Base-by-base conservation (phyloP, 805 yeast genomes). In the Ogataea zsoltii region DNA sequence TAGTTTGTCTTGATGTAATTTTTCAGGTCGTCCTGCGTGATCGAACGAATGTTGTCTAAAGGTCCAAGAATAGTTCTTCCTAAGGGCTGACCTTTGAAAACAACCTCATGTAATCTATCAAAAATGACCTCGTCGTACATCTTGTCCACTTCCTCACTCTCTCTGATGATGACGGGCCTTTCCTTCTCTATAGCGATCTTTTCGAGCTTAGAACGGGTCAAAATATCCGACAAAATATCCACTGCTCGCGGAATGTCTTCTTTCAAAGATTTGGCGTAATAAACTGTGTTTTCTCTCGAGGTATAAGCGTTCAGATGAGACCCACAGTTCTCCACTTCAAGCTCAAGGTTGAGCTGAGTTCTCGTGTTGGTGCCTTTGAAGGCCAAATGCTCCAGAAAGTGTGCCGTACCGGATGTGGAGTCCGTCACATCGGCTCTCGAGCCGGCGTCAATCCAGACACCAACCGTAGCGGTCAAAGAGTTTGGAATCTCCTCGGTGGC, bases 271-370 rank as follows among this genome's bases (percentile, higher is more conserved):
- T 89, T 90, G 39, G 98, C 96, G 67, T 90, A 94, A 67, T 91
- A 94, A 7, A 92, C 99, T 1, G 99, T 94, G 68, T 90, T 91
- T 63, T 94, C 99, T 61, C 99, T 80, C 16, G 97, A 89, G 2
- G 99, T 94, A 72, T 94, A 94, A n/a, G 99, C 99, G 65, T 95
- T 94, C 60, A 94, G 79, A 69, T 94, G 99, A 19, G 97, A 89
- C 3, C 99, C 99, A 59, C 91, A 79, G 71, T 94, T 86, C 68
- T 94, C 99, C 47, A 94, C 88, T 68, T 94, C 98, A 37, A 91
- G 72, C 67, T 94, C 99, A 45, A 94, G 74, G 48, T 82, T 81
- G 46, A 82, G 73, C 71, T 94, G 98, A 11, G 88, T 71, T 64
- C 99, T 79, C 45, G 75, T 76, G 43, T 75, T 67, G 12, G 99